A percentile compares a stretch with the other conserved stretches of the same genome.
Evolutionary conservation across 345 rosid species (phyloP).

Genomic region (Chamaenerion angustifolium): DNA sequence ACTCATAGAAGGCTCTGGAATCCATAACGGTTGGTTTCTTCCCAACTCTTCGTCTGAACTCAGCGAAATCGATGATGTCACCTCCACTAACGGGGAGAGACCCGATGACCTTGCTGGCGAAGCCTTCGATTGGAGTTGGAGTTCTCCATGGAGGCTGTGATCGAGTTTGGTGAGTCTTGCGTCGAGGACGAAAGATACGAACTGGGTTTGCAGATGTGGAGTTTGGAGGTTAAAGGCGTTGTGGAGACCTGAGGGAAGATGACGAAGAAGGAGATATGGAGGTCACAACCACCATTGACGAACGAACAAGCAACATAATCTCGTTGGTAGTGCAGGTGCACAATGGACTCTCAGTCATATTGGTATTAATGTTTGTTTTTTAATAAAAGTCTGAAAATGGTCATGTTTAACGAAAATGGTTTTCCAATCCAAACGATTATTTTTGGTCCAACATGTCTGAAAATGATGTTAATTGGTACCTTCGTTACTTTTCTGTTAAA

Average conservation of each 20-base stretch:
- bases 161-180: constrained; percentile 12
- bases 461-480: no score
- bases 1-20: constrained; percentile 85
- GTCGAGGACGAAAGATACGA: constrained; percentile 15
- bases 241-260: constrained; percentile 1
- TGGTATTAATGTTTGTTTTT: neutral
- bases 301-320: constrained; percentile 3
- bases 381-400: no score
- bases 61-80: constrained; percentile 82
- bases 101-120: constrained; percentile 66
- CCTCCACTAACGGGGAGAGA: constrained; percentile 75
- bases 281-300: constrained; percentile 2
- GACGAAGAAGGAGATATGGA: constrained; percentile 3
- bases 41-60: constrained; percentile 84
- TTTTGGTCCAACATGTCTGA: no score
- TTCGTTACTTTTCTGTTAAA: no score
- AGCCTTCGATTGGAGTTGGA: constrained; percentile 54
- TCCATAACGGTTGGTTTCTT: constrained; percentile 55
- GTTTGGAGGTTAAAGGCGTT: constrained; percentile 13
- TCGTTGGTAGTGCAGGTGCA: constrained; percentile 4
- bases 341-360: constrained; percentile 9
- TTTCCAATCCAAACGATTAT: no score
- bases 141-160: constrained; percentile 65
- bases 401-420: no score
- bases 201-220: constrained; percentile 27